A percentile compares a stretch with the other conserved stretches of the same genome.
These are phyloP conservation scores for Candida corydali DNA, from an alignment of 805 yeast species.

Conservation along the genomic window DNA sequence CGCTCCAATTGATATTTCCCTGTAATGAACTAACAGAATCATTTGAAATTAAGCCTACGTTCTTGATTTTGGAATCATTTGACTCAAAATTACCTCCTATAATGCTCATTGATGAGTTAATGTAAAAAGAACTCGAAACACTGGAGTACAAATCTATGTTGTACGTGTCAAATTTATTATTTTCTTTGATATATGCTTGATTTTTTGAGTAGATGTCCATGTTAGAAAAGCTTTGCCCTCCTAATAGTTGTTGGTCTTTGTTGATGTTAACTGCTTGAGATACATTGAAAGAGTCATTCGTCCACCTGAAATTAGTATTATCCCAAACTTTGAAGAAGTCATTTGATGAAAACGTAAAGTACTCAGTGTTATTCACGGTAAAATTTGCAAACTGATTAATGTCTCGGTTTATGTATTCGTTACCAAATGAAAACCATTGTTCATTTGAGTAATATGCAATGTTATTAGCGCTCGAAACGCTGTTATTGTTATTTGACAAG, in stretches of 20 bases:
- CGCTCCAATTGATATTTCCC: conserved; percentile 24
- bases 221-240: conserved; percentile 30
- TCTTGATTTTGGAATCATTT: conserved; percentile 12
- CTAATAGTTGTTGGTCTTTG: conserved; percentile 26
- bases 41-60: conserved; percentile 28
- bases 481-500: conserved; percentile 24
- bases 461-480: conserved; percentile 25
- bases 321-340: conserved; percentile 38
- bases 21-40: conserved; percentile 16
- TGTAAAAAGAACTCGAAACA: conserved; percentile 33
- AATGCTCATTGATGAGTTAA: conserved; percentile 48
- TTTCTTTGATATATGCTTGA: conserved; percentile 19
- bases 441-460: conserved; percentile 35
- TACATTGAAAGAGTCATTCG: conserved; percentile 28
- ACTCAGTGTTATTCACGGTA: conserved; percentile 37
- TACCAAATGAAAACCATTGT: conserved; percentile 43
- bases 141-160: conserved; percentile 11
- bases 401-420: conserved; percentile 17
- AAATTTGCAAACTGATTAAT: conserved; percentile 30
- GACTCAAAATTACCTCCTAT: conserved; percentile 57
- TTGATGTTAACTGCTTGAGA: conserved; percentile 21
- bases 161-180: conserved; percentile 18
- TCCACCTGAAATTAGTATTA: conserved; percentile 32
- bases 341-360: conserved; percentile 33
- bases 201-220: conserved; percentile 26